phyloP scores from a whole-genome alignment of 805 yeast genomes.

The Saccharomyces mikatae region DNA sequence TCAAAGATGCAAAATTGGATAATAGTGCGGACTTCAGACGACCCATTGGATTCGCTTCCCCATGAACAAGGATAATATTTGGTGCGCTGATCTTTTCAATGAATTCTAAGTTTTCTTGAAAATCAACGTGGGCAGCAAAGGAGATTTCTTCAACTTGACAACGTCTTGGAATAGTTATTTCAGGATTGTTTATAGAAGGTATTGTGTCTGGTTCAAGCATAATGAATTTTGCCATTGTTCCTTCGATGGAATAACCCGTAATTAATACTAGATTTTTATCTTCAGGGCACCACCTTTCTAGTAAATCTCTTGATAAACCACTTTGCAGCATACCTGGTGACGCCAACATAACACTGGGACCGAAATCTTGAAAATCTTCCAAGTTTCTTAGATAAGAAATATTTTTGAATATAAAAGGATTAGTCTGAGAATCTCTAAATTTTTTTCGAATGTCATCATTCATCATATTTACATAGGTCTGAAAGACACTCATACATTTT shows the following conservation, averaged over 20 bases:
- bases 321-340: constrained; percentile 98
- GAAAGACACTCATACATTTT: constrained; percentile 95
- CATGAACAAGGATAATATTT: constrained; percentile 87
- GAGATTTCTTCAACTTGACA: constrained; percentile 86
- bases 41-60: constrained; percentile 98
- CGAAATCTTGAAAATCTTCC: constrained; percentile 83
- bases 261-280: constrained; percentile 77
- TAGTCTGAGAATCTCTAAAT: constrained; percentile 68
- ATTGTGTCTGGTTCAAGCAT: constrained; percentile 86
- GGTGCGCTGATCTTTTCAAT: constrained; percentile 82
- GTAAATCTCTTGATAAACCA: constrained; percentile 83
- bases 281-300: constrained; percentile 97
- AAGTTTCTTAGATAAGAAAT: constrained; percentile 71
- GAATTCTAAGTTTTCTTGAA: constrained; percentile 83
- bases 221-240: constrained; percentile 90
- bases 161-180: constrained; percentile 76
- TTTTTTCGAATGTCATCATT: constrained; percentile 76
- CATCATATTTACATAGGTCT: constrained; percentile 95
- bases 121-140: constrained; percentile 99
- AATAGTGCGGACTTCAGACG: constrained; percentile 85
- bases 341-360: constrained; percentile 93
- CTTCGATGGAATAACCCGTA: constrained; percentile 97
- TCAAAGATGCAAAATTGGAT: constrained; percentile 73
- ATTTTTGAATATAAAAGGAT: constrained; percentile 86
- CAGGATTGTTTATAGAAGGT: constrained; percentile 75